A percentile compares a stretch with the other conserved stretches of the same genome.
phyloP scores from a whole-genome alignment of 176 grass and related monocot species.

The Tillandsia leiboldiana region DNA sequence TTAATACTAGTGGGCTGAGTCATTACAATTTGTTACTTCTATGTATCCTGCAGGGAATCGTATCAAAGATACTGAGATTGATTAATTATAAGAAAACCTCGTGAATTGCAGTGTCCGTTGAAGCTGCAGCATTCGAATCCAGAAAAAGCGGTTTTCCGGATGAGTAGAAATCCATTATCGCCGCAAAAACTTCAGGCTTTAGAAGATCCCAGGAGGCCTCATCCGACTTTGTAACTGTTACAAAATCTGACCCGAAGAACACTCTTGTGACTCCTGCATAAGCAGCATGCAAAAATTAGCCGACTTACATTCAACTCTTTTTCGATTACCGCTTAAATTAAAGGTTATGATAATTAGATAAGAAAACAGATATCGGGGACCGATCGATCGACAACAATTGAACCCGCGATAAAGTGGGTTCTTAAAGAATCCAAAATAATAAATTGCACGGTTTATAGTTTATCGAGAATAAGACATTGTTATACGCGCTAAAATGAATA shows the following conservation, averaged over 20 bases:
- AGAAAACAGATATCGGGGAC: no score
- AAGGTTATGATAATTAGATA: neutral
- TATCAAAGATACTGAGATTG: neutral
- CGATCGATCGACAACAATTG: no score
- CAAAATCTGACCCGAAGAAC: constrained; percentile 90
- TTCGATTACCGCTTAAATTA: neutral
- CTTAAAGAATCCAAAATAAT: no score
- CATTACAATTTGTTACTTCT: no score
- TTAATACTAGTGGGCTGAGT: no score
- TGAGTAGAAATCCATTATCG: constrained; percentile 92
- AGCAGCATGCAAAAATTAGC: constrained; percentile 2
- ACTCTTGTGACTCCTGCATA: constrained; percentile 80
- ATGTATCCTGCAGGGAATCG: no score
- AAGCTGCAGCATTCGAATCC: constrained; percentile 54
- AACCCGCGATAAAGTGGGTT: no score
- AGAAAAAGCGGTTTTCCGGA: constrained; percentile 82
- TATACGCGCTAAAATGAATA: no score
- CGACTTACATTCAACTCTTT: constrained; percentile 1
- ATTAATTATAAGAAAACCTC: constrained; percentile 38
- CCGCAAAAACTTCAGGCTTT: constrained; percentile 83
- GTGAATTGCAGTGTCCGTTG: constrained; percentile 81
- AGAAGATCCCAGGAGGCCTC: constrained; percentile 90
- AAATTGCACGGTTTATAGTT: no score
- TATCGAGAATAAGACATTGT: no score
- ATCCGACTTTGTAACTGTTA: constrained; percentile 92